Base-by-base conservation (phyloP, 192 early-diverging fungal species). In the Entophlyctis luteolus region DNA sequence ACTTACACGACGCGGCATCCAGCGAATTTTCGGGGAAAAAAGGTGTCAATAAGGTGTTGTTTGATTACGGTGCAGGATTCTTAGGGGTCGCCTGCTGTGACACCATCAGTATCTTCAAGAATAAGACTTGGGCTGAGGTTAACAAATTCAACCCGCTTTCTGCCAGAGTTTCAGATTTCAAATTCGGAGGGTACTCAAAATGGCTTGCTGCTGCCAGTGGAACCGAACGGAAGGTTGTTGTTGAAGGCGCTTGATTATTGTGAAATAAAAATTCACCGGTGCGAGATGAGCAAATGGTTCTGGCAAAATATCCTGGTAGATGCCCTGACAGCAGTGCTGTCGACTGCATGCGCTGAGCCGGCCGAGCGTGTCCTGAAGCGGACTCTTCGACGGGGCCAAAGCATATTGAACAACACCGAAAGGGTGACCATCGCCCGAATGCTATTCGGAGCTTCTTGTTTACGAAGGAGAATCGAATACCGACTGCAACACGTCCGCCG, bases 1-100 rank as follows among this genome's bases (percentile, higher is more conserved):
- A 82, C 50, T 59, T 91, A 45, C 72, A 46, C 6, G 29, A 50
- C 25, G 73, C 42, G 54, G 79, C 74, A n/a, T 81, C 80, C 5
- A 73, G 71, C 0, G 22, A 34, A 20, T 36, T 18, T 12, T 20
- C 33, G 22, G 36, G 38, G 48, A 46, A 38, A 23, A 77, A 78
- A 4, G 74, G 84, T 20, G 78, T 91, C 25, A 75, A 78, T 27
- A 71, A 77, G n/a, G 81, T 89, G 27, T 67, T 77, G 14, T 98
- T 92, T 75, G 96, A 98, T 63, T 77, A 81, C 45, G 89, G 87
- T 48, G 94, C 90, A 27, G 88, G 91, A 56, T 98, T 90, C 60
- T 69, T 96, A 46, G 93, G 84, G 22, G 81, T 91, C 42, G 90
- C 85, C 48, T 83, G 84, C 23, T 75, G 65, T 29, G 46, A 55